phyloP scores from a whole-genome alignment of 306 rosid species.

The Dalbergia cultrata region DNA sequence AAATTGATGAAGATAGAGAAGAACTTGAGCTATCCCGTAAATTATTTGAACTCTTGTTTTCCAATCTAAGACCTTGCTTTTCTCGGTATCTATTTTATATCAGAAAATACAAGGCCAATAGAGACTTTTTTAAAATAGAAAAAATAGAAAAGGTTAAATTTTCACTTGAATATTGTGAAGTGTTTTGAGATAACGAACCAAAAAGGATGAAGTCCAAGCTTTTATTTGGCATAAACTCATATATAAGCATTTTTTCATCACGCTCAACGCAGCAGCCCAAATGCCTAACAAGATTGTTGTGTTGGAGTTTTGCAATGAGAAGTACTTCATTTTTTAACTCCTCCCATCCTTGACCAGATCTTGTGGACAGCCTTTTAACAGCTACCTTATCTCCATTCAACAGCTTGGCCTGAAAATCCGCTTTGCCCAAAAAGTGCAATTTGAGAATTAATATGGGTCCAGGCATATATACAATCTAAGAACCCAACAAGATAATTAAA shows the following conservation, averaged over 20 bases:
- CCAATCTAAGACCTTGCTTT: constrained; percentile 44
- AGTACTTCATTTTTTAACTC: constrained; percentile 49
- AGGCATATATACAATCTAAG: too few relatives aligned
- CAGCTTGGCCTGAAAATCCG: constrained; percentile 39
- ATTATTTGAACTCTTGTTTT: constrained; percentile 41
- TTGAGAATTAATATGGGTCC: too few relatives aligned
- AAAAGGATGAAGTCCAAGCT: constrained; percentile 54
- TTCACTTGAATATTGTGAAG: too few relatives aligned
- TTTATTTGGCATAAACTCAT: constrained; percentile 50
- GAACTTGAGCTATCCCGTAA: constrained; percentile 50
- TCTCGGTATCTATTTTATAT: constrained; percentile 30
- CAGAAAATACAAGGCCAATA: not conserved
- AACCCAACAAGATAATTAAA: too few relatives aligned
- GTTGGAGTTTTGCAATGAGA: constrained; percentile 57
- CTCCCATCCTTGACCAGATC: constrained; percentile 60
- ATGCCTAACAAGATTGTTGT: constrained; percentile 53
- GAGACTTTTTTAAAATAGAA: too few relatives aligned
- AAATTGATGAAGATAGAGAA: constrained; percentile 52
- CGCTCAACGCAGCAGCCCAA: constrained; percentile 50
- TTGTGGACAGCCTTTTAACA: constrained; percentile 47
- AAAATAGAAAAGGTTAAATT: too few relatives aligned
- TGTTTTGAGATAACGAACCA: constrained; percentile 31
- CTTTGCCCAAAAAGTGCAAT: not conserved
- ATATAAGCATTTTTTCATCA: constrained; percentile 46
- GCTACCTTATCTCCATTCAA: constrained; percentile 51